Base-by-base conservation (phyloP, 192 early-diverging fungal species). In the Kappamyces sp. region DNA sequence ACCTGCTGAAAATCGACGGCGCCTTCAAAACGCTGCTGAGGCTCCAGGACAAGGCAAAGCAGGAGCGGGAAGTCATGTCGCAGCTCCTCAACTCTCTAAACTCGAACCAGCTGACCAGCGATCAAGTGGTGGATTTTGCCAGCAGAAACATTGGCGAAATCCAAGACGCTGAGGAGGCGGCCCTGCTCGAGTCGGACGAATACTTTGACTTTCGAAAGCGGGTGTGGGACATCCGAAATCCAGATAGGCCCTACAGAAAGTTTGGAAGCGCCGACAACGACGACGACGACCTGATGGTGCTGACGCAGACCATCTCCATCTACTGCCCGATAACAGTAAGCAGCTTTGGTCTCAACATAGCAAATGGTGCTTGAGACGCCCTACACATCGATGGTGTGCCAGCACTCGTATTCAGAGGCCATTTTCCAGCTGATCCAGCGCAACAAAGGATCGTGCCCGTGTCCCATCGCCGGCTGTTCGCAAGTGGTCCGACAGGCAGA, bases 391-490 rank as follows among this genome's bases (percentile, higher is more conserved):
- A 15, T 49, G 10, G 60, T 55, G 42, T 70, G 68, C 58, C 43
- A 47, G 4, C 68, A 70, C 53, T 66, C 64, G 1, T 70, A 66
- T 47, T 70, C 68, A n/a, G 55, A 49, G 15, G 63, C 68, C 12
- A 63, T 70, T 32, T 54, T 43, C 8, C 44, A 58, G 23, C 60
- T 52, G 39, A 61, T 70, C 47, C 36, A 53, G 5, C 59, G 51
- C 15, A 23, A 23, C 23, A 23, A 23, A 23, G 58, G 51, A 5
- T 13, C 53, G 0, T 31, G 43, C 1, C 12, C 32, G 12, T 70
- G 68, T 62, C 68, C 68, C 2, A 63, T 70, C 47, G 59, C 64
- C 23, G 68, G 68, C 3, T 70, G 68, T 43, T 43, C 47, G 34
- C 54, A 66, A 36, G 50, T 50, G 31, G 53, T 70, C 3, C 7